These are phyloP conservation scores for Pseudozyma hubeiensis DNA, from an alignment of 1,284 basidiomycete genomes.

Conservation along the genomic window DNA sequence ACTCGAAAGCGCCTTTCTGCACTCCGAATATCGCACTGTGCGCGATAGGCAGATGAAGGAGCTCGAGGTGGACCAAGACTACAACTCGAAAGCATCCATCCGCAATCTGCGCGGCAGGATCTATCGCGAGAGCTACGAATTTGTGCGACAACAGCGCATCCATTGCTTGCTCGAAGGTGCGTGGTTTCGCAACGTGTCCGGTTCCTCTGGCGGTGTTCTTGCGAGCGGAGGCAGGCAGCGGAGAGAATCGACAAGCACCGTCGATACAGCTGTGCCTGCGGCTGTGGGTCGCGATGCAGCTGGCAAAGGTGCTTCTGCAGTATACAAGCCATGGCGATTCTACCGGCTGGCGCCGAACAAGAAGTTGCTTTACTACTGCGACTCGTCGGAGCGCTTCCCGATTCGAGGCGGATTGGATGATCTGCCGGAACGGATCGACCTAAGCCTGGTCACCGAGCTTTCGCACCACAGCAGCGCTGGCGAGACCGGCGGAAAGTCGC, in stretches of 20 bases:
- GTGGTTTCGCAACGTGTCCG: slow-evolving; percentile 79
- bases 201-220: background rate
- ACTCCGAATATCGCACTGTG: slow-evolving; percentile 85
- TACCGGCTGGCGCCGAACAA: slow-evolving; percentile 72
- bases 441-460: slow-evolving; percentile 66
- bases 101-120: slow-evolving; percentile 84
- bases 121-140: slow-evolving; percentile 91
- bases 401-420: slow-evolving; percentile 85
- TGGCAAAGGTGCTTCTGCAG: slow-evolving; percentile 4
- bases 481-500: background rate
- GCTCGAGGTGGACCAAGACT: slow-evolving; percentile 88
- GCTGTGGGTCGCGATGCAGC: slow-evolving; percentile 6
- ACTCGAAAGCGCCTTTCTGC: slow-evolving; percentile 85
- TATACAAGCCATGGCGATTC: slow-evolving; percentile 66
- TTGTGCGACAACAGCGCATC: slow-evolving; percentile 88
- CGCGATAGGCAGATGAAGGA: slow-evolving; percentile 93
- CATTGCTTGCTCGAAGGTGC: slow-evolving; percentile 88
- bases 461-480: slow-evolving; percentile 17
- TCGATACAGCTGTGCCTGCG: slow-evolving; percentile 23
- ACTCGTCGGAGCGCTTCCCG: slow-evolving; percentile 79
- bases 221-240: slow-evolving; percentile 9
- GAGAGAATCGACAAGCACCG: slow-evolving; percentile 32
- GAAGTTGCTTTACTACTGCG: slow-evolving; percentile 84
- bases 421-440: slow-evolving; percentile 76
- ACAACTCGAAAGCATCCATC: slow-evolving; percentile 54